Percentiles rank a stretch among this genome's conserved stretches.
Evolutionary conservation across 164 flowering plant species (phyloP).

Genomic region (Macadamia integrifolia): DNA sequence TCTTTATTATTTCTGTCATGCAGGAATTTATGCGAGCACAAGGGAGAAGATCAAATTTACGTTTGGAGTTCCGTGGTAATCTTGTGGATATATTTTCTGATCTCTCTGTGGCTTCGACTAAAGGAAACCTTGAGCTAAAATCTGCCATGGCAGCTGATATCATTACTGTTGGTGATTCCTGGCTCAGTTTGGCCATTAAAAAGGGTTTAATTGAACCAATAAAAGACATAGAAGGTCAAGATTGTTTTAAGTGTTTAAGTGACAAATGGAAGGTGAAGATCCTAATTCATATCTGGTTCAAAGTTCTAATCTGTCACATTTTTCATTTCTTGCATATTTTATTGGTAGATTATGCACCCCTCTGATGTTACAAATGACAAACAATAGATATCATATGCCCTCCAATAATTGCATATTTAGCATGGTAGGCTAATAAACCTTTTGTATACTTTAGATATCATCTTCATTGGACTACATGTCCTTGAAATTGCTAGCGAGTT

Average conservation of each 20-base stretch:
- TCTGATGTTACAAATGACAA: too few species aligned
- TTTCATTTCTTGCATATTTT: neutral
- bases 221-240: slow-evolving; percentile 51
- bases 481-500: too few species aligned
- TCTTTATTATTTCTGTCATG: slow-evolving; percentile 9
- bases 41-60: slow-evolving; percentile 61
- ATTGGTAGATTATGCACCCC: too few species aligned
- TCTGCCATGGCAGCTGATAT: slow-evolving; percentile 76
- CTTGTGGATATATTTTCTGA: slow-evolving; percentile 57
- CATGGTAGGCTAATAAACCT: too few species aligned
- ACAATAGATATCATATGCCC: too few species aligned
- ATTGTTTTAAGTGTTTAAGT: slow-evolving; percentile 65
- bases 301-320: neutral
- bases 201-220: slow-evolving; percentile 70
- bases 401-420: too few species aligned
- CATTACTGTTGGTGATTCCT: slow-evolving; percentile 80
- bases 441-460: too few species aligned
- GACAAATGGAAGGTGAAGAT: slow-evolving; percentile 81
- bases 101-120: slow-evolving; percentile 31
- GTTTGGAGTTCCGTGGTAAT: slow-evolving; percentile 44
- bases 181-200: slow-evolving; percentile 66
- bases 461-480: too few species aligned
- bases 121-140: slow-evolving; percentile 32
- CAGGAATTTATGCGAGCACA: slow-evolving; percentile 80
- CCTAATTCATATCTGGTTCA: neutral